Conservation (phyloP, 148 eudicot species). For the Rhododendron vialii region DNA sequence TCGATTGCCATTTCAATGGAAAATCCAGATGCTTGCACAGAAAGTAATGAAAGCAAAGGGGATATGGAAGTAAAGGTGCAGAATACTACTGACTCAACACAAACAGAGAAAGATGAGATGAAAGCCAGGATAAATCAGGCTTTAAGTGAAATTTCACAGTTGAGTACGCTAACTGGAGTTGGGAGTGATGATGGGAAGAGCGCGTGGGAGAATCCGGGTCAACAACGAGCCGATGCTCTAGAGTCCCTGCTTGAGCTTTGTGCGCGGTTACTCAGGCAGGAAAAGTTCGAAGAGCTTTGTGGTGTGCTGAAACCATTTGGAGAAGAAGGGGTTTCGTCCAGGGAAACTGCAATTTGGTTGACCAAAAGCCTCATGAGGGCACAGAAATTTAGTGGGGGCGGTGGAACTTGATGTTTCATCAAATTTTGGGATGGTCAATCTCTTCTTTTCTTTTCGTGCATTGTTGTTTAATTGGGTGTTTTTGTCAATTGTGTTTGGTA, state of each 20-base stretch:
- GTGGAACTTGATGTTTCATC: constrained; percentile 19
- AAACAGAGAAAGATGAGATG: constrained; percentile 20
- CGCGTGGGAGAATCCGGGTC: constrained; percentile 38
- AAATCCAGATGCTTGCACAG: constrained; percentile 16
- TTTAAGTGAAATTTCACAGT: constrained; percentile 27
- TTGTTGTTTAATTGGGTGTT: neutral
- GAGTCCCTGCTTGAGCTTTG: constrained; percentile 95
- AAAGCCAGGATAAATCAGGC: constrained; percentile 25
- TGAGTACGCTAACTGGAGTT: constrained; percentile 29
- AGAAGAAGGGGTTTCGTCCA: constrained; percentile 80
- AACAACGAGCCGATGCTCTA: constrained; percentile 78
- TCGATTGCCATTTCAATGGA: constrained; percentile 1
- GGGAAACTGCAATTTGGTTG: constrained; percentile 97
- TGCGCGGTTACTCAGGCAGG: constrained; percentile 77
- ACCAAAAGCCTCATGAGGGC: constrained; percentile 88
- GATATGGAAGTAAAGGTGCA: constrained; percentile 21
- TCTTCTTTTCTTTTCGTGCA: neutral
- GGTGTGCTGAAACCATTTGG: constrained; percentile 89
- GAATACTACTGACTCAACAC: constrained; percentile 1
- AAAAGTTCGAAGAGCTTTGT: constrained; percentile 72
- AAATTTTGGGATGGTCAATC: neutral
- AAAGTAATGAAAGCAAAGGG: constrained; percentile 21
- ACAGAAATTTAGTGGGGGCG: constrained; percentile 38
- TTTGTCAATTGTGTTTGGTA: neutral
- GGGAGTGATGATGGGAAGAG: constrained; percentile 29